Evolutionary conservation across 2,329 filamentous ascomycete species (phyloP), one percentile per base, ranked within the genome.

Genomic region (Phaeosphaeriaceae sp.): DNA sequence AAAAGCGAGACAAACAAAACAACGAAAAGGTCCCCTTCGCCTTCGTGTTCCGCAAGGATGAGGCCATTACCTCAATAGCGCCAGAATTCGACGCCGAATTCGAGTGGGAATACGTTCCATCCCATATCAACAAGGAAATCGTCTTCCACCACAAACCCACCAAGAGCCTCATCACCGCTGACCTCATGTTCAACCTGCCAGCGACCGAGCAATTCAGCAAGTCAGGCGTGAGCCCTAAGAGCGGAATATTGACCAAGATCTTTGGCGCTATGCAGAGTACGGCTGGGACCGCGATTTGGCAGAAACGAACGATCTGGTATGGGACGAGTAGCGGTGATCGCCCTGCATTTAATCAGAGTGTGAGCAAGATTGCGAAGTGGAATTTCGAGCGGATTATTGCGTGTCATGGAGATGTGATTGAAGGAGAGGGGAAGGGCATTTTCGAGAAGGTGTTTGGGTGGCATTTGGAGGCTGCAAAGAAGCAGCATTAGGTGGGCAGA

Each of bases 331-430:
- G 74, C 15, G 78, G 76, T 30, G 84, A 97, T 73, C 79, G 89
- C 23, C 58, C 74, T 4, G 86, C 83, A 12, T 95, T 92, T 73
- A 86, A 86, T 56, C 79, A 84, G 54, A 92, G 87, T 60, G 76
- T 91, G 33, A 76, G 74, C 60, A 81, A 81, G 52, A 93, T 97
- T 55, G 79, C 85, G 44, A 70, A 74, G 46, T 99, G 93, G 93
- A 87, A 93, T 50, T 96, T 97, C 70, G 84, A 87, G 57, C 86
- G 86, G 32, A 80, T 97, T 42, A 86, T 99, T 51, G 92, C 93
- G 0, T 97, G 93, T 71, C 94, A 99, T 74, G 94, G 94, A 7
- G 94, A 99, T 76, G 87, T 89, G 13, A 86, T 97, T 58, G 87
- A 94, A 71, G 81, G 70, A 1, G 83, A 80, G 3, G 92, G 83